Percentiles rank a stretch among this genome's conserved stretches.
Evolutionary conservation across 768 basidiomycete species (phyloP).

Genomic region (Amanita exitialis): DNA sequence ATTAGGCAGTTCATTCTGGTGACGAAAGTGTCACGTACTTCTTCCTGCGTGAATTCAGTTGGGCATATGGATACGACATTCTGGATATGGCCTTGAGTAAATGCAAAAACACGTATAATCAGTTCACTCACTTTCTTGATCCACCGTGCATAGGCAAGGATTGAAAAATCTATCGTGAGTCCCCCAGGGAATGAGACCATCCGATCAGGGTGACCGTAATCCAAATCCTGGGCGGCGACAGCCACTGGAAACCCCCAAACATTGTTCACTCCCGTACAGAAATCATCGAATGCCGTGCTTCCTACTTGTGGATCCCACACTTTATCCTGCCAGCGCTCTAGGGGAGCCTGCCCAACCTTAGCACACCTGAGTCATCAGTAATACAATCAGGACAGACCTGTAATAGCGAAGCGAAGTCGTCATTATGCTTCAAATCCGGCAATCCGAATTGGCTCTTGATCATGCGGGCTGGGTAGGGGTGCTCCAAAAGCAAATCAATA

Average conservation of each 20-base stretch:
- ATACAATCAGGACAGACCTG: slow-evolving; percentile 24
- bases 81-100: slow-evolving; percentile 19
- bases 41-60: slow-evolving; percentile 23
- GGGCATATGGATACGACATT: slow-evolving; percentile 51
- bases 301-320: slow-evolving; percentile 77
- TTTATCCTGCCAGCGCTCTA: slow-evolving; percentile 73
- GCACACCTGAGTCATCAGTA: background rate
- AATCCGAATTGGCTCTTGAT: slow-evolving; percentile 78
- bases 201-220: slow-evolving; percentile 38
- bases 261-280: slow-evolving; percentile 44
- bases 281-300: slow-evolving; percentile 55
- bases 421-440: slow-evolving; percentile 52
- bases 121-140: slow-evolving; percentile 49
- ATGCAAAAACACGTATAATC: background rate
- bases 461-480: slow-evolving; percentile 30
- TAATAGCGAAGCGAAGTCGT: slow-evolving; percentile 71
- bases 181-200: slow-evolving; percentile 37
- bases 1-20: background rate
- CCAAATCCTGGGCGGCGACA: slow-evolving; percentile 17
- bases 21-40: slow-evolving; percentile 15
- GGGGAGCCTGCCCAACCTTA: slow-evolving; percentile 36
- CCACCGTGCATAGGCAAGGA: slow-evolving; percentile 70
- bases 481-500: slow-evolving; percentile 54
- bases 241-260: slow-evolving; percentile 12
- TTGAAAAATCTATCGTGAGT: slow-evolving; percentile 44